A percentile compares a stretch with the other conserved stretches of the same genome.
These are phyloP conservation scores for Monosporascus sp. DNA, from an alignment of 2,329 filamentous ascomycete species.

Conservation along the genomic window DNA sequence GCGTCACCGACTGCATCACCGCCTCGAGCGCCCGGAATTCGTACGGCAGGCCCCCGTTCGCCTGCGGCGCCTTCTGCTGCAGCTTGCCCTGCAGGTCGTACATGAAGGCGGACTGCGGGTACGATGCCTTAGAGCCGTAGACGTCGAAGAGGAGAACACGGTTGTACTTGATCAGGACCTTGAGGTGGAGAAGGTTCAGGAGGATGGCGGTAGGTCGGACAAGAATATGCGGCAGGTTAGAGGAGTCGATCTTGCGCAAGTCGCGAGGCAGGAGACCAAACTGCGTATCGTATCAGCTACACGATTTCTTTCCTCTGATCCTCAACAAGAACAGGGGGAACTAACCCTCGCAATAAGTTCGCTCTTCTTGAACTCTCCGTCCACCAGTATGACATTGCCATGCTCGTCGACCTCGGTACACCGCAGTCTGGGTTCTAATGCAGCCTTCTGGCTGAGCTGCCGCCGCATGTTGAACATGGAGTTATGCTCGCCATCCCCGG, in stretches of 20 bases:
- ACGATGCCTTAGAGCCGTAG: constrained; percentile 89
- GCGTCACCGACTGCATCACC: constrained; percentile 88
- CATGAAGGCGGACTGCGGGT: constrained; percentile 95
- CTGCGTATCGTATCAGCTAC: constrained; percentile 36
- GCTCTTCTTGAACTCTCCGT: constrained; percentile 95
- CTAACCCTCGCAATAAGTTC: constrained; percentile 89
- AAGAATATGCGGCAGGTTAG: constrained; percentile 89
- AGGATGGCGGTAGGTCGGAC: constrained; percentile 89
- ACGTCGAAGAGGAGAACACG: constrained; percentile 93
- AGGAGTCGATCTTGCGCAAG: constrained; percentile 95
- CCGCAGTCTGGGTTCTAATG: constrained; percentile 77
- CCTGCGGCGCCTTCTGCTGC: constrained; percentile 64
- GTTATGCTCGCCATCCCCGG: constrained; percentile 53
- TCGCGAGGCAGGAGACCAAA: constrained; percentile 92
- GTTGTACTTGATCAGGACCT: constrained; percentile 91
- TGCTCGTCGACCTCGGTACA: constrained; percentile 94
- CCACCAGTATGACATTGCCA: constrained; percentile 86
- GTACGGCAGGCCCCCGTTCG: constrained; percentile 72
- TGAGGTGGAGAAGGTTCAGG: constrained; percentile 92
- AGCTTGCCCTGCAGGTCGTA: constrained; percentile 93
- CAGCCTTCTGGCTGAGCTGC: constrained; percentile 67
- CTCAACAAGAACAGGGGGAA: constrained; percentile 6
- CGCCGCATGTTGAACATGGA: constrained; percentile 66
- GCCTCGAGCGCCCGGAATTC: constrained; percentile 95
- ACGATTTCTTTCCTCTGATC: background rate